These are phyloP conservation scores for Fusarium siculi DNA, from an alignment of 2,329 filamentous ascomycete genomes.

Conservation along the genomic window DNA sequence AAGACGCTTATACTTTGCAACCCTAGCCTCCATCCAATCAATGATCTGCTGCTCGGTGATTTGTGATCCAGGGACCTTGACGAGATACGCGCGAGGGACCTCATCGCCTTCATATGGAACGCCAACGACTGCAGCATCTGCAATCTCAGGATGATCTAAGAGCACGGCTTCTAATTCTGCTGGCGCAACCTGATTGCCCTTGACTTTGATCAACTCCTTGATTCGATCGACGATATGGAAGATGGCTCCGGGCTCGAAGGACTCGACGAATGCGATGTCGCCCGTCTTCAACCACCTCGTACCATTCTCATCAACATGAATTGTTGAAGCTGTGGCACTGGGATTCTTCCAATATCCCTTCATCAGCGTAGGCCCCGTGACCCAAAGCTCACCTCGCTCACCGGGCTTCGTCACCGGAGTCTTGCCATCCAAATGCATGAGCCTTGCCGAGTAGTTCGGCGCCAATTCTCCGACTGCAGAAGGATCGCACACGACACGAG, in stretches of 20 bases:
- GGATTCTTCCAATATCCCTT: constrained; percentile 80
- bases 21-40: constrained; percentile 69
- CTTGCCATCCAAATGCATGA: constrained; percentile 67
- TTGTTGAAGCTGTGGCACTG: constrained; percentile 71
- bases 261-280: constrained; percentile 75
- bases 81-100: constrained; percentile 70
- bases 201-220: constrained; percentile 71
- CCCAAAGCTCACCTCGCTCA: constrained; percentile 76
- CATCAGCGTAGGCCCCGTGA: constrained; percentile 77
- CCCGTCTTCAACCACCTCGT: constrained; percentile 78
- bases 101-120: constrained; percentile 58
- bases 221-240: constrained; percentile 77
- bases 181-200: constrained; percentile 80
- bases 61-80: constrained; percentile 55
- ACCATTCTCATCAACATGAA: constrained; percentile 56
- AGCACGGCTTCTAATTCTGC: constrained; percentile 80
- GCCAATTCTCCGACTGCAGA: constrained; percentile 50
- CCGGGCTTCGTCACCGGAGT: constrained; percentile 58
- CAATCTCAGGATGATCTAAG: constrained; percentile 74
- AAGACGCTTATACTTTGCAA: constrained; percentile 74
- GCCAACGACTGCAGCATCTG: constrained; percentile 73
- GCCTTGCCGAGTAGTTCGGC: constrained; percentile 61
- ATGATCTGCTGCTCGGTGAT: constrained; percentile 59
- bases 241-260: constrained; percentile 58
- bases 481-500: constrained; percentile 59